Base-by-base conservation (phyloP, 805 yeast genomes). In the Nematodospora valgi region DNA sequence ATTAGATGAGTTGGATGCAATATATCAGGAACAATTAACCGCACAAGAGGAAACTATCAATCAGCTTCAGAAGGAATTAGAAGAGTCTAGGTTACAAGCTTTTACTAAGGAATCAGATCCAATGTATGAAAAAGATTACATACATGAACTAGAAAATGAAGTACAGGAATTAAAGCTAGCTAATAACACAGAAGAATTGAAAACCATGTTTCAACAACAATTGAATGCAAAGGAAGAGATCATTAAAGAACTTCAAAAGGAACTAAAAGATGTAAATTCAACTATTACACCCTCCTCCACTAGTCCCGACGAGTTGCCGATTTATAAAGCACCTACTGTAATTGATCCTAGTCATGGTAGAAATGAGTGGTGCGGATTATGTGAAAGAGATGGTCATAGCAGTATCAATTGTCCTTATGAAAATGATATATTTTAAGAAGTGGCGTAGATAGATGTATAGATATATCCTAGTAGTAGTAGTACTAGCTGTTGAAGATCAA, bases 361-460 rank as follows among this genome's bases (percentile, higher is more conserved):
- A 28, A 64, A 64, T 18, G 70, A 76, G 43, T 91, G 96, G 95
- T 91, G 98, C 62, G 96, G 95, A 0, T 66, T 87, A 35, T 91
- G 98, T 62, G 98, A 91, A 56, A 67, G 86, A 36, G 80, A 77
- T 29, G 98, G 98, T 0, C 98, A 91, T 53, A 81, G 79, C 31
- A 83, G 93, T 44, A 68, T 80, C 20, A 87, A 87, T 37, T 91
- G 98, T 59, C 96, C 96, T 0, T 87, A 76, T 53, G 94, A 82
- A 46, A 74, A 76, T 45, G 82, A 76, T 44, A 61, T 72, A 39
- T 76, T 71, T 43, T 72, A 54, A 45, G 13, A 9, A 18, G 4
- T 16, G 22, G 16, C 7, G 10, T 8, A 10, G 10, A 21, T 8
- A 21, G 10, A 21, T 8, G 10, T 8, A 21, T 21, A 21, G 10